Percentiles rank a stretch among this genome's conserved stretches.
Conservation (phyloP, 805 yeast genomes). For the Kodamaea kakaduensis region DNA sequence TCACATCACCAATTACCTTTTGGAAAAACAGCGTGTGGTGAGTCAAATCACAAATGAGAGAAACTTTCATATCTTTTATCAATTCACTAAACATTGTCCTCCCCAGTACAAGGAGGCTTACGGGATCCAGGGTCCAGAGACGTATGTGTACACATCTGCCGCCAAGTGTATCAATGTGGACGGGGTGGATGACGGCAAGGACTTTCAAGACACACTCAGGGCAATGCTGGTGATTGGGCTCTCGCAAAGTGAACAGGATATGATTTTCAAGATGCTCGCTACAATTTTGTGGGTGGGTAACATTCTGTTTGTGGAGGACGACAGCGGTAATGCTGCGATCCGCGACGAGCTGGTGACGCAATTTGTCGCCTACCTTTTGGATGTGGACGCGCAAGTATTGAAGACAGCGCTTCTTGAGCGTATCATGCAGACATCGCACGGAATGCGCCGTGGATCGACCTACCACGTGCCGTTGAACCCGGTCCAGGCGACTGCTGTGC, state of each 20-base stretch:
- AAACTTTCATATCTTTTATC: slow-evolving; percentile 96
- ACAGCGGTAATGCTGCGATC: slow-evolving; percentile 77
- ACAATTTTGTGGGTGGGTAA: slow-evolving; percentile 94
- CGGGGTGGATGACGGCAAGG: slow-evolving; percentile 78
- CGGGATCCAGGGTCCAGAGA: slow-evolving; percentile 94
- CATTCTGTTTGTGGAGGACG: slow-evolving; percentile 78
- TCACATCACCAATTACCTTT: slow-evolving; percentile 87
- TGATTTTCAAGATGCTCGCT: slow-evolving; percentile 80
- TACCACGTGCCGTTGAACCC: slow-evolving; percentile 91
- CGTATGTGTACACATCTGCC: slow-evolving; percentile 82
- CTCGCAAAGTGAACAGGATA: slow-evolving; percentile 78
- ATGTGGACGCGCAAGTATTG: slow-evolving; percentile 67
- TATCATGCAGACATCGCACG: slow-evolving; percentile 85
- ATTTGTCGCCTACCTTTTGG: slow-evolving; percentile 87
- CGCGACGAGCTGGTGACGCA: slow-evolving; percentile 88
- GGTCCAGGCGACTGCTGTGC: slow-evolving; percentile 91
- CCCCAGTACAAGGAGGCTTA: slow-evolving; percentile 75
- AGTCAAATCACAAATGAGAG: slow-evolving; percentile 89
- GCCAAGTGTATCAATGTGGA: slow-evolving; percentile 83
- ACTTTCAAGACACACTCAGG: slow-evolving; percentile 71
- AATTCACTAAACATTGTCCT: slow-evolving; percentile 87
- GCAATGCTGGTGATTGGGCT: slow-evolving; percentile 92
- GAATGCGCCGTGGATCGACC: slow-evolving; percentile 84
- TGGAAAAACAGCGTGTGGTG: slow-evolving; percentile 97
- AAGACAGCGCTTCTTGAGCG: slow-evolving; percentile 70